These are phyloP conservation scores for Aspergillus puulaauensis DNA, from an alignment of 2,329 filamentous ascomycete species.

Conservation along the genomic window DNA sequence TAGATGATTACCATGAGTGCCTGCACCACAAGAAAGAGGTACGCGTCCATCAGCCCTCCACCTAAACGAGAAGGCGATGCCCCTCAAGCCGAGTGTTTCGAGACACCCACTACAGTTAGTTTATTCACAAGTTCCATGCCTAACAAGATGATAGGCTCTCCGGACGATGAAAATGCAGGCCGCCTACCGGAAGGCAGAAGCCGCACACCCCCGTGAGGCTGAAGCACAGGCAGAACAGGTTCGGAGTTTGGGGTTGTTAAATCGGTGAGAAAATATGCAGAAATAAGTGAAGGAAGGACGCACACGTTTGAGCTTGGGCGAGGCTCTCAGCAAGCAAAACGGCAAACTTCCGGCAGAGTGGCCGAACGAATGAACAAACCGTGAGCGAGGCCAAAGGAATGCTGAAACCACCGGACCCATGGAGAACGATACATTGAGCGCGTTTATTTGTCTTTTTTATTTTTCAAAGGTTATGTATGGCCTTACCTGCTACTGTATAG, in stretches of 20 bases:
- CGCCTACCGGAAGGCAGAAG: constrained; percentile 79
- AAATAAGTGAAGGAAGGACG: constrained; percentile 48
- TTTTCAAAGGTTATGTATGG: constrained; percentile 23
- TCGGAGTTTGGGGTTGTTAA: constrained; percentile 78
- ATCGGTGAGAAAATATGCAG: background rate
- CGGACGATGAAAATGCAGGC: constrained; percentile 76
- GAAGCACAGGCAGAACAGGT: constrained; percentile 83
- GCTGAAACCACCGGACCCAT: constrained; percentile 19
- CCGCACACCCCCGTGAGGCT: constrained; percentile 73
- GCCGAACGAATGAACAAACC: background rate
- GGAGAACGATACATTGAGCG: constrained; percentile 16
- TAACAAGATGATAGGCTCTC: constrained; percentile 60
- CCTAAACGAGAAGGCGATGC: background rate
- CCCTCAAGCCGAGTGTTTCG: background rate
- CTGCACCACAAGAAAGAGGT: constrained; percentile 99
- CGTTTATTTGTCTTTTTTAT: constrained; percentile 23
- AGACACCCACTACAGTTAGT: background rate
- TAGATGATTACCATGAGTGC: constrained; percentile 99
- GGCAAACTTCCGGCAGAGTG: constrained; percentile 51
- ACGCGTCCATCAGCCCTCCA: constrained; percentile 26
- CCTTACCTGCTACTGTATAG: constrained; percentile 33
- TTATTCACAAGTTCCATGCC: background rate
- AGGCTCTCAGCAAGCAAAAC: constrained; percentile 63
- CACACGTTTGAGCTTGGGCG: background rate
- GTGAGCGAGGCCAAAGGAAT: background rate